phyloP scores from a whole-genome alignment of 2,329 filamentous ascomycete species.

The Aspergillus tubingensis region DNA sequence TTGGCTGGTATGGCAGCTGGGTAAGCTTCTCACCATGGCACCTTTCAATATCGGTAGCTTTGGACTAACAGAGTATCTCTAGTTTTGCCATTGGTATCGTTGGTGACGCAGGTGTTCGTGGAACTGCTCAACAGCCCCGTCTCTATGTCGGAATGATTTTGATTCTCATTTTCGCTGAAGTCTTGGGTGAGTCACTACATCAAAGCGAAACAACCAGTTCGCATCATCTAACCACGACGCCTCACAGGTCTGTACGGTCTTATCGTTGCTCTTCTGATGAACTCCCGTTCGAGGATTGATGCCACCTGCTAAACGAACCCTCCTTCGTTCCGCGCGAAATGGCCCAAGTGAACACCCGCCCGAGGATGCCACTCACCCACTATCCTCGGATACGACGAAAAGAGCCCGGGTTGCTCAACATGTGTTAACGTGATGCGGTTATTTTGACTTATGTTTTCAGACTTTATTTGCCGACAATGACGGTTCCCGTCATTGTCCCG shows the following conservation, averaged over 20 bases:
- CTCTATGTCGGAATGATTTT: constrained; percentile 97
- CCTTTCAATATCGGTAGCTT: not conserved
- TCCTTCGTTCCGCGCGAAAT: constrained; percentile 15
- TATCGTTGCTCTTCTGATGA: constrained; percentile 99
- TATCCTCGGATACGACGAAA: not conserved
- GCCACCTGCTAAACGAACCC: constrained; percentile 57
- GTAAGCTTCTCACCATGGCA: constrained; percentile 32
- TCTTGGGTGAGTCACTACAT: constrained; percentile 72
- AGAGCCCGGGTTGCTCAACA: constrained; percentile 3
- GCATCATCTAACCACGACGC: not conserved
- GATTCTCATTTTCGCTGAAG: constrained; percentile 99
- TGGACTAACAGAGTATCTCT: constrained; percentile 16
- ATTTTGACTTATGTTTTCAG: constrained; percentile 1
- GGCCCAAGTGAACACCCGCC: constrained; percentile 14
- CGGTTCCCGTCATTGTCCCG: not conserved
- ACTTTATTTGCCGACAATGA: constrained; percentile 1
- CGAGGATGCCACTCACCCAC: constrained; percentile 8
- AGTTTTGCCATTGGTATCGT: constrained; percentile 85
- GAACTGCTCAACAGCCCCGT: constrained; percentile 54
- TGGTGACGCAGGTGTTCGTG: constrained; percentile 57
- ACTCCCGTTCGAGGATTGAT: constrained; percentile 77
- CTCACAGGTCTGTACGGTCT: constrained; percentile 89
- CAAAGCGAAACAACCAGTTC: not conserved
- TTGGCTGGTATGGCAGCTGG: constrained; percentile 79
- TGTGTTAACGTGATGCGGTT: constrained; percentile 8